These are phyloP conservation scores for Coix lacrymajobi DNA, from an alignment of 176 grass and related monocot species.

Conservation along the genomic window DNA sequence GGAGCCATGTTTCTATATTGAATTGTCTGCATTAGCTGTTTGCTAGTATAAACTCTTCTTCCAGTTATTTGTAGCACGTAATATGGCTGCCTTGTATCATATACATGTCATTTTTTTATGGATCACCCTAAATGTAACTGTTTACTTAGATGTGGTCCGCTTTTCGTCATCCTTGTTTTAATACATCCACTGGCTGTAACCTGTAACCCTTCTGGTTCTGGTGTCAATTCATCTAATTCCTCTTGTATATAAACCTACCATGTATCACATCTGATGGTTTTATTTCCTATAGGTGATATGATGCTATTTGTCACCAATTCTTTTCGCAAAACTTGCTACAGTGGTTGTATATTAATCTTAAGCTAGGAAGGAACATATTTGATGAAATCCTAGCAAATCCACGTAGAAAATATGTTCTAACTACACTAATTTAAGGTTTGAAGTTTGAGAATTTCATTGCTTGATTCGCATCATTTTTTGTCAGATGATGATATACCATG, in stretches of 20 bases:
- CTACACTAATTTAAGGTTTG: neutral
- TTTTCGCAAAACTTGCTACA: neutral
- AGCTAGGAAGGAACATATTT: neutral
- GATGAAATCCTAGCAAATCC: neutral
- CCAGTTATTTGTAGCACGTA: neutral
- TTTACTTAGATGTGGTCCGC: neutral
- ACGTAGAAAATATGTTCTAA: neutral
- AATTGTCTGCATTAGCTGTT: neutral
- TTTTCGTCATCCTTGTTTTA: neutral
- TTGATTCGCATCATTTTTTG: constrained; percentile 19
- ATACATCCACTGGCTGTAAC: neutral
- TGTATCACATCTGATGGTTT: constrained; percentile 10
- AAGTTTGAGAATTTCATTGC: neutral
- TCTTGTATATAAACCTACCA: neutral
- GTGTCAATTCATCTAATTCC: constrained; percentile 1
- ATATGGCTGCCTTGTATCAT: neutral
- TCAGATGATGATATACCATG: neutral
- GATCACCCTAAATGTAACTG: neutral
- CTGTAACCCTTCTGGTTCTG: neutral
- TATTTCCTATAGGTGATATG: neutral
- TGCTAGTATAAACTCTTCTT: constrained; percentile 3
- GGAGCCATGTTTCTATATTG: neutral
- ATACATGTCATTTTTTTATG: neutral
- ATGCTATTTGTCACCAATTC: neutral
- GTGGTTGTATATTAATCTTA: neutral